Conservation (phyloP, 179 eudicot species). For the Dionaea muscipula region DNA sequence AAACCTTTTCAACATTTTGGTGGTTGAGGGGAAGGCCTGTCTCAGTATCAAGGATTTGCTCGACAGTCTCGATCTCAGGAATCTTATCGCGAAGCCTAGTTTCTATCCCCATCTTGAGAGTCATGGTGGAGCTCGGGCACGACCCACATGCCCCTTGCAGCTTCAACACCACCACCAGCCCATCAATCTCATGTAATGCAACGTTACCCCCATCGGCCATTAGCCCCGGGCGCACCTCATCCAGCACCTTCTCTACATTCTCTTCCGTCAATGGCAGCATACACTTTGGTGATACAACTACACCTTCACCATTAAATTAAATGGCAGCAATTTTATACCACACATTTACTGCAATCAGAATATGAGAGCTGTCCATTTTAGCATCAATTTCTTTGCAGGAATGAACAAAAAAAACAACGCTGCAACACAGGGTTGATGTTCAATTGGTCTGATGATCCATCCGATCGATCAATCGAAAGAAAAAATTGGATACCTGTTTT, state of each 20-base stretch:
- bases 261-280: conserved; percentile 83
- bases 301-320: conserved; percentile 20
- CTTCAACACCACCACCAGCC: conserved; percentile 73
- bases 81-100: conserved; percentile 70
- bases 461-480: too few relatives aligned
- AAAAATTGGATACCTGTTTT: too few relatives aligned
- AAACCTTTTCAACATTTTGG: conserved; percentile 79
- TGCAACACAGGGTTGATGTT: too few relatives aligned
- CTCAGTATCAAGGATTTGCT: conserved; percentile 75
- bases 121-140: conserved; percentile 96
- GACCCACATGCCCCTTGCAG: conserved; percentile 97
- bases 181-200: conserved; percentile 81
- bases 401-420: too few relatives aligned
- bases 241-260: conserved; percentile 82
- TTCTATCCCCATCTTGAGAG: conserved; percentile 81
- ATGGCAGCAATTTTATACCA: background rate
- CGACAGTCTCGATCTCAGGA: conserved; percentile 76
- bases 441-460: too few relatives aligned
- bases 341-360: background rate
- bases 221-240: conserved; percentile 78
- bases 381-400: too few relatives aligned
- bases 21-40: conserved; percentile 84
- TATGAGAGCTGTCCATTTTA: background rate
- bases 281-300: conserved; percentile 46
- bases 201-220: conserved; percentile 98